These are phyloP conservation scores for Phyllosticta citriasiana DNA, from an alignment of 2,329 filamentous ascomycete genomes.

Conservation along the genomic window DNA sequence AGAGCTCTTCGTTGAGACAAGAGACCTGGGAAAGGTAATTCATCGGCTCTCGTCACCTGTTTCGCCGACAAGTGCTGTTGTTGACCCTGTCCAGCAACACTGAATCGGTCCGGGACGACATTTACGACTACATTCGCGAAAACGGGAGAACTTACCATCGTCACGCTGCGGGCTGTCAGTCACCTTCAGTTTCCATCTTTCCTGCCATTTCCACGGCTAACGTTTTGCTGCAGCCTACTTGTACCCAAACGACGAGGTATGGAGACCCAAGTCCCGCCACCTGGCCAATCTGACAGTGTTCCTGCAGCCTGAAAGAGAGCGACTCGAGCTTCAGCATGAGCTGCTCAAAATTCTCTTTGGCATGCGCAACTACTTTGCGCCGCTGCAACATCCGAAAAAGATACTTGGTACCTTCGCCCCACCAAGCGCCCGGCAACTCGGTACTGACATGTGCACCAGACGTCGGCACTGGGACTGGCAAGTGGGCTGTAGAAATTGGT, in stretches of 20 bases:
- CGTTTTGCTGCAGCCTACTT: conserved; percentile 22
- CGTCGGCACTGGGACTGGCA: conserved; percentile 33
- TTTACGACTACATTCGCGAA: conserved; percentile 28
- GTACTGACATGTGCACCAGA: conserved; percentile 14
- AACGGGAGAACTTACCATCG: conserved; percentile 33
- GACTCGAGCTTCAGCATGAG: conserved; percentile 29
- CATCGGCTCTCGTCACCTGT: background rate
- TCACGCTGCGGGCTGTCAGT: conserved; percentile 30
- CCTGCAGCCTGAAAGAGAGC: conserved; percentile 28
- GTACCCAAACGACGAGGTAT: conserved; percentile 30
- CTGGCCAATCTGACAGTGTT: background rate
- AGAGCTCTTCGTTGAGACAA: background rate
- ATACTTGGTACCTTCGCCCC: conserved; percentile 16
- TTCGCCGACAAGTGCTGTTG: background rate
- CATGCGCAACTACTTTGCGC: conserved; percentile 27
- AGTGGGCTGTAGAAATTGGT: conserved; percentile 35
- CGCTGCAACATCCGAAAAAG: conserved; percentile 25
- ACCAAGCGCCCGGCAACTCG: background rate
- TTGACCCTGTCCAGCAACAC: conserved; percentile 11
- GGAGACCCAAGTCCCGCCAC: conserved; percentile 2
- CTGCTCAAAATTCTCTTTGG: conserved; percentile 28
- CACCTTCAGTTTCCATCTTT: background rate
- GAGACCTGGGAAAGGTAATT: background rate
- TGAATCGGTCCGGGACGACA: conserved; percentile 29
- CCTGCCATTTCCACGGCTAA: background rate